phyloP scores from a whole-genome alignment of 169 alveolate genomes.

The Cryptosporidium ryanae region DNA sequence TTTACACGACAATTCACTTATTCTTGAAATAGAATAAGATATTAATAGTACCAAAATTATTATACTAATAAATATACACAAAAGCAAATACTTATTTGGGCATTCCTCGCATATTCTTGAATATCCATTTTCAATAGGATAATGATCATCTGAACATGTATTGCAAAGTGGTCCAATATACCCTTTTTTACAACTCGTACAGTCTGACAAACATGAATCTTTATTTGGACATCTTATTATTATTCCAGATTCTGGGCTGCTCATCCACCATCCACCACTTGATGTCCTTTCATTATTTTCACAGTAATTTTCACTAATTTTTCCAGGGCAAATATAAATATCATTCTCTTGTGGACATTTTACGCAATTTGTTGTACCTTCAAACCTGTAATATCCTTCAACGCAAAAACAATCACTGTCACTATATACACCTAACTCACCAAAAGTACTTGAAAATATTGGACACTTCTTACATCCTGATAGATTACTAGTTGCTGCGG shows the following conservation, averaged over 20 bases:
- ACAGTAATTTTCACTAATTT: not conserved
- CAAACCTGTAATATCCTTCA: constrained; percentile 39
- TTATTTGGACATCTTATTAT: constrained; percentile 42
- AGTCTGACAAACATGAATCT: constrained; percentile 32
- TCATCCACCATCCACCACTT: constrained; percentile 65
- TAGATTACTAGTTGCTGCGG: constrained; percentile 35
- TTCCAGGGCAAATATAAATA: constrained; percentile 49
- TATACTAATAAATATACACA: constrained; percentile 8
- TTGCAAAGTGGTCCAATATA: constrained; percentile 64
- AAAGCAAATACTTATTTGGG: constrained; percentile 19
- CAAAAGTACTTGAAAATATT: constrained; percentile 31
- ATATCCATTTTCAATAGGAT: constrained; percentile 32
- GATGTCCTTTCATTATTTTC: not conserved
- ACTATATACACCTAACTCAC: not conserved
- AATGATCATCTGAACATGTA: constrained; percentile 20
- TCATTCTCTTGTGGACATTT: constrained; percentile 1
- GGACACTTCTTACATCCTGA: constrained; percentile 19
- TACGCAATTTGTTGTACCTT: constrained; percentile 19
- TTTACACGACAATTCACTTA: constrained; percentile 44
- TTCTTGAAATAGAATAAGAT: constrained; percentile 53
- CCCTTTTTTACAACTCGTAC: constrained; percentile 29
- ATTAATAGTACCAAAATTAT: constrained; percentile 3
- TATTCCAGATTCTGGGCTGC: constrained; percentile 10
- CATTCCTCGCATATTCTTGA: constrained; percentile 18
- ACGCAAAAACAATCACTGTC: constrained; percentile 1